These are phyloP conservation scores for Pleurotus sapidus DNA, from an alignment of 768 basidiomycete genomes.

Conservation along the genomic window DNA sequence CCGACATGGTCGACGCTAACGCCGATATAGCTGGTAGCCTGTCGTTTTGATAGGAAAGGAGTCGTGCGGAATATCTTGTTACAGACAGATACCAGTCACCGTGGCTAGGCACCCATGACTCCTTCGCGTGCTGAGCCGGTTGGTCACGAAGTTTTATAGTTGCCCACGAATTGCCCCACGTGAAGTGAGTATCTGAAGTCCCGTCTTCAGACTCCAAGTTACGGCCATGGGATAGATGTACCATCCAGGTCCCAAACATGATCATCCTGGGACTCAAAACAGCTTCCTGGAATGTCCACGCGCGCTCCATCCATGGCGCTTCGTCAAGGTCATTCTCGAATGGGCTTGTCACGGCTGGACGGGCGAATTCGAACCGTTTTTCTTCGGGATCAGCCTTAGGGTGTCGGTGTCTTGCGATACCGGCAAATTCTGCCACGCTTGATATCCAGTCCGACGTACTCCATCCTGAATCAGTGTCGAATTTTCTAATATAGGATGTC, in stretches of 20 bases:
- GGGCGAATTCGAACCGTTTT: not conserved
- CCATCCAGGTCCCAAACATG: not conserved
- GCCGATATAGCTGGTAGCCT: not conserved
- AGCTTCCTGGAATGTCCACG: conserved; percentile 3
- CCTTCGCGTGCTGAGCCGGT: too few relatives aligned
- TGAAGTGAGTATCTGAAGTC: not conserved
- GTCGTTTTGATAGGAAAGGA: not conserved
- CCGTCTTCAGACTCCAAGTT: not conserved
- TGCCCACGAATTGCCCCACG: not conserved
- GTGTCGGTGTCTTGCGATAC: not conserved
- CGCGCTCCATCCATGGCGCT: not conserved
- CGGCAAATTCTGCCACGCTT: not conserved
- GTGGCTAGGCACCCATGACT: not conserved
- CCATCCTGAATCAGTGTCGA: not conserved
- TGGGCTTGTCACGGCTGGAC: not conserved
- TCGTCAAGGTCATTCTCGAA: not conserved
- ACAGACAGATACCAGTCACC: not conserved
- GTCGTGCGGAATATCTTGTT: not conserved
- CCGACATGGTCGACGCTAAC: not conserved
- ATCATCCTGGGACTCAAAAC: conserved; percentile 1
- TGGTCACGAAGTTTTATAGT: not conserved
- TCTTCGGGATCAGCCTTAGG: not conserved
- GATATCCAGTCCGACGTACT: not conserved
- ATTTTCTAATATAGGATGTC: not conserved
- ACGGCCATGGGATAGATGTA: not conserved